Base-by-base conservation (phyloP, 768 basidiomycete genomes). In the Coprinopsis sp. region DNA sequence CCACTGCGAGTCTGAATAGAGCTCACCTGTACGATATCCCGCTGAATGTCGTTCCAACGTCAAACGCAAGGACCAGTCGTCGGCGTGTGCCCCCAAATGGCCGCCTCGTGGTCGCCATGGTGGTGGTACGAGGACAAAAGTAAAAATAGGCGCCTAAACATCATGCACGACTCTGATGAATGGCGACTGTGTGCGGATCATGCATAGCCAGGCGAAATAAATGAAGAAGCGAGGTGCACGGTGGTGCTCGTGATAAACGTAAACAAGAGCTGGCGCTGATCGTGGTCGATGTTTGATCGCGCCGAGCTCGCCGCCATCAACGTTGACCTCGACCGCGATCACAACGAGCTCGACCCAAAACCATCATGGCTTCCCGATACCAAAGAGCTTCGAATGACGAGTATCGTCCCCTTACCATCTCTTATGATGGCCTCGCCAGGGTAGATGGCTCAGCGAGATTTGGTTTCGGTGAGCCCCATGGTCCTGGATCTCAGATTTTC, bases 381-480 rank as follows among this genome's bases (percentile, higher is more conserved):
- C 8, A 42, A 8, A 4, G 27, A n/a, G 19, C 7, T 8, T 42
- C 28, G 4, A 7, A n/a, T n/a, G 27, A 16, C 7, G 27, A 42
- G 5, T 36, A n/a, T 31, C 31, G 48, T 14, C 48, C 48, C 19
- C 51, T 78, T 1, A 57, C 51, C 18, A 72, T 86, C 30, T 61
- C 64, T 5, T 84, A 79, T 51, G 81, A 84, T 39, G 70, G 68
- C 1, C 71, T 89, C 7, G 77, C 80, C n/a, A 72, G 84, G 41
- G 84, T 81, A 18, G 88, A 91, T 51, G 86, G 86, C 1, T 88
- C 86, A 3, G 87, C 85, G 2, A 71, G 80, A 21, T 91, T 90
- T 56, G 70, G 67, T 19, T 83, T 84, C 49, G 82, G 82, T 78
- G 53, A 52, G 66, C 25, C 34, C 30, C 25, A 50, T 0, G 51